Conservation (phyloP, 2,329 filamentous ascomycete genomes). For the Fusarium piperis region DNA sequence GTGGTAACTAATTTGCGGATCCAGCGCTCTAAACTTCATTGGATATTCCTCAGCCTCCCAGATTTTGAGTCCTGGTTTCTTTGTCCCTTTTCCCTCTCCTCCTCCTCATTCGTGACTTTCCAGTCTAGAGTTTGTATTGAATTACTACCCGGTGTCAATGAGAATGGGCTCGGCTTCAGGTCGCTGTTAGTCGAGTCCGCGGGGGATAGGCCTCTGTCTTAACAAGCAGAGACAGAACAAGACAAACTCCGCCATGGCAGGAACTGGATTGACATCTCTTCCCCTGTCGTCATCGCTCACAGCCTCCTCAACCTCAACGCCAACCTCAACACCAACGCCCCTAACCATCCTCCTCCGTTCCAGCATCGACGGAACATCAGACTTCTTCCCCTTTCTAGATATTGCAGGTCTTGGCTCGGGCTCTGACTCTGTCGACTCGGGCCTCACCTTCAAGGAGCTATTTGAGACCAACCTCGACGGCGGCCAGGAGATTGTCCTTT, state of each 20-base stretch:
- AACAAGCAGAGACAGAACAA: neutral
- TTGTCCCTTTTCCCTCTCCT: neutral
- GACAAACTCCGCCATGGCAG: conserved; percentile 25
- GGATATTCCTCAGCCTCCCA: conserved; percentile 27
- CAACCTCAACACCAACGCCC: conserved; percentile 26
- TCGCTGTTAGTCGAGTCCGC: conserved; percentile 18
- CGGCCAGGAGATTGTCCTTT: conserved; percentile 45
- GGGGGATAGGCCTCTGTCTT: conserved; percentile 1
- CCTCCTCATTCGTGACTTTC: neutral
- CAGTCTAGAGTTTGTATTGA: neutral
- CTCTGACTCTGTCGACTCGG: conserved; percentile 39
- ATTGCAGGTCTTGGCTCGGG: conserved; percentile 44
- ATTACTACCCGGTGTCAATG: neutral
- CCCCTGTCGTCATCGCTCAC: conserved; percentile 10
- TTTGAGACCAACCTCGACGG: conserved; percentile 48
- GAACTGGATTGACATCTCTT: conserved; percentile 12
- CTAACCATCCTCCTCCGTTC: conserved; percentile 44
- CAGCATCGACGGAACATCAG: conserved; percentile 45
- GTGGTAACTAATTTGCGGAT: conserved; percentile 19
- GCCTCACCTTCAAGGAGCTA: conserved; percentile 48
- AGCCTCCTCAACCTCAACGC: conserved; percentile 11
- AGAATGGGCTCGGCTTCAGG: conserved; percentile 9
- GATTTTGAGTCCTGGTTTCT: neutral
- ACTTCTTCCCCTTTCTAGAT: conserved; percentile 52
- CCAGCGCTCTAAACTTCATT: conserved; percentile 3